Conservation (phyloP, 2,329 filamentous ascomycete species). For the Aspergillus brasiliensis region DNA sequence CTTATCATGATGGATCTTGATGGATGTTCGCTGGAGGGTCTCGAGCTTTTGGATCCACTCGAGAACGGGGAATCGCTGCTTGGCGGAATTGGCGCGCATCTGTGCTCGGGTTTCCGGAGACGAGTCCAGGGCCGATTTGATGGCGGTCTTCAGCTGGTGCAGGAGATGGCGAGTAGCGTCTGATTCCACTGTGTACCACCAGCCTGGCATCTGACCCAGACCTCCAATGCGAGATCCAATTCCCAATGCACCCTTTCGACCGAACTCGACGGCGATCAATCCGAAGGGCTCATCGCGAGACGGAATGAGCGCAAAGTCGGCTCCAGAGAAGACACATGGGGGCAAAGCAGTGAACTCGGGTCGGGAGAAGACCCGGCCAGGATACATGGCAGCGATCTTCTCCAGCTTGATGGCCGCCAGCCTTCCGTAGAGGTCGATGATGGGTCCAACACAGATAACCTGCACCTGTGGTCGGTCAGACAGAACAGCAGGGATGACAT, state of each 20-base stretch:
- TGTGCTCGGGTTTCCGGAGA: constrained; percentile 56
- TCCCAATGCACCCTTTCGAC: constrained; percentile 66
- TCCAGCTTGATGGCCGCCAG: constrained; percentile 66
- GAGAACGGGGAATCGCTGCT: constrained; percentile 66
- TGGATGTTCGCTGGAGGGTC: constrained; percentile 60
- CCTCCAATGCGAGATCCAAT: constrained; percentile 67
- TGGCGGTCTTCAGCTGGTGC: constrained; percentile 65
- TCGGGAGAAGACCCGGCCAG: constrained; percentile 66
- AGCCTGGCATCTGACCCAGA: constrained; percentile 69
- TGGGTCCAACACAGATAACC: constrained; percentile 63
- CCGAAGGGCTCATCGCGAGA: constrained; percentile 70
- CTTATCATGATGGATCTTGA: constrained; percentile 56
- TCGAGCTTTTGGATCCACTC: constrained; percentile 67
- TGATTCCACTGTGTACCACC: constrained; percentile 70
- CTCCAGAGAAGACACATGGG: constrained; percentile 66
- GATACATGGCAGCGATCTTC: constrained; percentile 65
- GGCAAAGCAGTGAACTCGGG: constrained; percentile 67
- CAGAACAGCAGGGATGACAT: constrained; percentile 65
- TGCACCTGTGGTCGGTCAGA: constrained; percentile 62
- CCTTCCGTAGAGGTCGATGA: constrained; percentile 67
- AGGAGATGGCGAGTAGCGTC: constrained; percentile 63
- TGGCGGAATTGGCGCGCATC: constrained; percentile 66
- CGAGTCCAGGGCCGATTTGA: constrained; percentile 60
- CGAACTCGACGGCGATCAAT: constrained; percentile 68
- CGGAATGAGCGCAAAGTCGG: constrained; percentile 68